Evolutionary conservation across 768 basidiomycete species (phyloP), one percentile per base, ranked within the genome.

Genomic region (Galerina marginata): DNA sequence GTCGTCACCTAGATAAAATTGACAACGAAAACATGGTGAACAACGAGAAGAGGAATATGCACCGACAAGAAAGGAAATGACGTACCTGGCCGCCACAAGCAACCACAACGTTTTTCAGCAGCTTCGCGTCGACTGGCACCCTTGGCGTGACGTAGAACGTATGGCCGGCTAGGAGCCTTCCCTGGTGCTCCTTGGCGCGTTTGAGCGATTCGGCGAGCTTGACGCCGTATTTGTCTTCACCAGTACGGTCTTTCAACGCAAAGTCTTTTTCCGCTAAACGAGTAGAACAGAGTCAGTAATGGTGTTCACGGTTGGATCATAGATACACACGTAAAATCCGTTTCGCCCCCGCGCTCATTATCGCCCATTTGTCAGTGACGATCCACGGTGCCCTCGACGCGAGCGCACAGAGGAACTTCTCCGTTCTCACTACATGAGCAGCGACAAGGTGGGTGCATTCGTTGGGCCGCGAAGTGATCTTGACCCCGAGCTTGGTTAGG

Each of bases 391-490:
- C 85, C 4, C 61, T 33, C 0, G 73, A 73, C 0, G 90, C 80
- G 65, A 96, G 76, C 0, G 92, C 92, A 65, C 87, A 87, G 0
- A 97, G 79, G 69, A 96, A 91, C 71, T 96, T 97, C 69, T 95
- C 91, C 1, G 95, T 96, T 4, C 95, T 84, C 5, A 89, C 86
- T 25, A 96, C 78, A 26, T 79, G 78, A 37, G 82, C 83, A 9
- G 86, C 84, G 48, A 96, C 72, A 11, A 97, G 80, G 74, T 96
- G 92, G 0, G 93, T 96, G 67, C 90, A 93, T 55, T 93, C 87
- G 1, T 72, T 68, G 0, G 89, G 79, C 37, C 85, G 82, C 2
- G 81, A 79, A 7, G 86, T 86, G 58, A 87, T 76, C 63, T 83
- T 86, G 7, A 84, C 88, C 0, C 93, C 94, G 0, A 95, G 72